These are phyloP conservation scores for Lichenothelia convexa DNA, from an alignment of 495 filamentous ascomycete genomes.

Conservation along the genomic window DNA sequence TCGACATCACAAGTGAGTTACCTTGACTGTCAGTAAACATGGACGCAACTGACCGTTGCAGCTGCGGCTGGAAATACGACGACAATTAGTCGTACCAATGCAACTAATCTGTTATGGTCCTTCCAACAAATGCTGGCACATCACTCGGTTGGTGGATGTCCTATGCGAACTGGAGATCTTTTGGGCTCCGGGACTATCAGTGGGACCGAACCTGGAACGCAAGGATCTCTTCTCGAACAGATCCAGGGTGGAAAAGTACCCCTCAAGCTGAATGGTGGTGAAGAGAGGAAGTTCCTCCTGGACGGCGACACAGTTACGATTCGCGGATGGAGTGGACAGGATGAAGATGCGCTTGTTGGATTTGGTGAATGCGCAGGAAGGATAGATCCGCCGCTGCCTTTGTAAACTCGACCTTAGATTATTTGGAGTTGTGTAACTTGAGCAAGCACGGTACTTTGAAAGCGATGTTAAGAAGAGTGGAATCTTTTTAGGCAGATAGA, in stretches of 20 bases:
- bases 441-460: too few relatives aligned
- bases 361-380: conserved; percentile 24
- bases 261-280: conserved; percentile 47
- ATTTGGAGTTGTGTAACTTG: too few relatives aligned
- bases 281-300: conserved; percentile 56
- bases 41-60: too few relatives aligned
- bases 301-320: conserved; percentile 71
- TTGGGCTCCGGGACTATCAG: conserved; percentile 83
- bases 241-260: conserved; percentile 51
- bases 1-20: conserved; percentile 2
- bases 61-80: conserved; percentile 40
- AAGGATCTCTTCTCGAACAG: conserved; percentile 71
- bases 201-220: conserved; percentile 38
- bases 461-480: too few relatives aligned
- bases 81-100: conserved; percentile 44
- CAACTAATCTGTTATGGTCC: conserved; percentile 65
- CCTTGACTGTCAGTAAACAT: too few relatives aligned
- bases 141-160: conserved; percentile 73
- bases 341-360: conserved; percentile 21
- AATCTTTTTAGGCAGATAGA: too few relatives aligned
- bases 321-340: conserved; percentile 42
- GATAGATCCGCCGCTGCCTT: conserved; percentile 15
- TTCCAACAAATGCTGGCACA: conserved; percentile 93
- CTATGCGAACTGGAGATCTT: conserved; percentile 63
- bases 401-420: too few relatives aligned